Percentiles rank a stretch among this genome's conserved stretches.
phyloP scores from a whole-genome alignment of 257 asterid genomes.

The Echium plantagineum region DNA sequence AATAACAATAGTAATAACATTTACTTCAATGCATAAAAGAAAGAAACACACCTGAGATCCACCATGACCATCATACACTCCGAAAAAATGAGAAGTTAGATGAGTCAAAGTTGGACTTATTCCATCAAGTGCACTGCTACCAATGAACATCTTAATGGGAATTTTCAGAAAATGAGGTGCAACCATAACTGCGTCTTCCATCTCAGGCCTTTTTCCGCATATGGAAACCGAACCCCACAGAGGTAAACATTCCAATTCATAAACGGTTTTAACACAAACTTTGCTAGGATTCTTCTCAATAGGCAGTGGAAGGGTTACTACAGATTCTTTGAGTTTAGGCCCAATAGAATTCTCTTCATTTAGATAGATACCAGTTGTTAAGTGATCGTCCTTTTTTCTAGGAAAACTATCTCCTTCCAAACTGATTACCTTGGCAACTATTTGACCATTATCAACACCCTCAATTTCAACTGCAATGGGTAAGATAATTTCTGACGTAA shows the following conservation, averaged over 20 bases:
- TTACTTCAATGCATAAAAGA: slow-evolving; percentile 2
- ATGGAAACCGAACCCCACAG: slow-evolving; percentile 75
- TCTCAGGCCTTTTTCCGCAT: slow-evolving; percentile 69
- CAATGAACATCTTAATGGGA: slow-evolving; percentile 65
- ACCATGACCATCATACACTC: slow-evolving; percentile 91
- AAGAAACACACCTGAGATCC: slow-evolving; percentile 65
- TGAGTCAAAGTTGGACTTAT: slow-evolving; percentile 50
- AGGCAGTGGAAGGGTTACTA: slow-evolving; percentile 46
- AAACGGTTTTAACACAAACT: slow-evolving; percentile 47
- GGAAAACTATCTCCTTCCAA: slow-evolving; percentile 43
- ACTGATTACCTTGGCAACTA: slow-evolving; percentile 64
- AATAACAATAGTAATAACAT: background rate
- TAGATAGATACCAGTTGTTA: slow-evolving; percentile 11
- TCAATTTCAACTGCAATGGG: slow-evolving; percentile 74
- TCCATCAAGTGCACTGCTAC: slow-evolving; percentile 38
- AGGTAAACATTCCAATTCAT: slow-evolving; percentile 66
- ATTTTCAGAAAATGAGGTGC: slow-evolving; percentile 64
- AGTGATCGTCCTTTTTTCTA: slow-evolving; percentile 23
- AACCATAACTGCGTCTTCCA: slow-evolving; percentile 62
- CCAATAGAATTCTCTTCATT: slow-evolving; percentile 29
- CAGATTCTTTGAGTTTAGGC: slow-evolving; percentile 45
- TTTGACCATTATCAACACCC: slow-evolving; percentile 49
- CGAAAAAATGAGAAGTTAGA: slow-evolving; percentile 73
- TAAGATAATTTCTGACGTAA: slow-evolving; percentile 32
- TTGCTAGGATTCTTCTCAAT: slow-evolving; percentile 36